phyloP scores from a whole-genome alignment of 345 rosid genomes.

The Litchi chinensis region DNA sequence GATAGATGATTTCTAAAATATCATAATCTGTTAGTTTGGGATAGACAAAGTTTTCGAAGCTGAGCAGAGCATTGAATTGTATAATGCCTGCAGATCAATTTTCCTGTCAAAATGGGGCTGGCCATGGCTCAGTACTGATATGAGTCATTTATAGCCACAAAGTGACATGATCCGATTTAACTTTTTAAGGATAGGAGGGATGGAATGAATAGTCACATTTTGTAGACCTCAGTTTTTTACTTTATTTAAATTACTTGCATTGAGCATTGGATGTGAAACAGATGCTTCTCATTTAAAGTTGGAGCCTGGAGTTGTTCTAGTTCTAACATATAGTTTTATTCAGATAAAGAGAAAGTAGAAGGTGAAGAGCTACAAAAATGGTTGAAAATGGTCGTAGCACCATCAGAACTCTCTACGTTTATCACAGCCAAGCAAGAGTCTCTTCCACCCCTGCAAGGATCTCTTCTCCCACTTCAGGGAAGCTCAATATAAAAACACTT shows the following conservation, averaged over 20 bases:
- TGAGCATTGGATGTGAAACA: neutral
- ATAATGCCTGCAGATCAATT: neutral
- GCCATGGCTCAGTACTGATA: neutral
- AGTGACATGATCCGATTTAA: neutral
- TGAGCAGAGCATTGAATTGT: no score
- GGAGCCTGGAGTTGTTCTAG: neutral
- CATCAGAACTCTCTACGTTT: slow-evolving; percentile 67
- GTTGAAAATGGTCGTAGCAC: slow-evolving; percentile 86
- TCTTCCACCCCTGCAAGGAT: slow-evolving; percentile 51
- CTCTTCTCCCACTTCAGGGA: slow-evolving; percentile 55
- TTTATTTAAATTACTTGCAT: slow-evolving; percentile 5
- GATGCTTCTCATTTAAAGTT: neutral
- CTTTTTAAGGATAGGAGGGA: neutral
- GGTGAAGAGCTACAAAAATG: slow-evolving; percentile 89
- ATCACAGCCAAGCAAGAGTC: slow-evolving; percentile 61
- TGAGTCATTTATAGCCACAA: neutral
- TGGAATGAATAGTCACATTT: neutral
- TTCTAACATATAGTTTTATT: slow-evolving; percentile 21
- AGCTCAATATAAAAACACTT: slow-evolving; percentile 25
- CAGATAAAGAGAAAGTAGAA: slow-evolving; percentile 93
- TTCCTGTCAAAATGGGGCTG: neutral
- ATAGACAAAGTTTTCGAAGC: neutral
- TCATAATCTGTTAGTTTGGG: neutral
- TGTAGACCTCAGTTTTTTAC: neutral
- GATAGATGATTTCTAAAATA: neutral